A percentile compares a stretch with the other conserved stretches of the same genome.
Evolutionary conservation across 192 early-diverging fungal species (phyloP).

Genomic region (Coemansia sp.): DNA sequence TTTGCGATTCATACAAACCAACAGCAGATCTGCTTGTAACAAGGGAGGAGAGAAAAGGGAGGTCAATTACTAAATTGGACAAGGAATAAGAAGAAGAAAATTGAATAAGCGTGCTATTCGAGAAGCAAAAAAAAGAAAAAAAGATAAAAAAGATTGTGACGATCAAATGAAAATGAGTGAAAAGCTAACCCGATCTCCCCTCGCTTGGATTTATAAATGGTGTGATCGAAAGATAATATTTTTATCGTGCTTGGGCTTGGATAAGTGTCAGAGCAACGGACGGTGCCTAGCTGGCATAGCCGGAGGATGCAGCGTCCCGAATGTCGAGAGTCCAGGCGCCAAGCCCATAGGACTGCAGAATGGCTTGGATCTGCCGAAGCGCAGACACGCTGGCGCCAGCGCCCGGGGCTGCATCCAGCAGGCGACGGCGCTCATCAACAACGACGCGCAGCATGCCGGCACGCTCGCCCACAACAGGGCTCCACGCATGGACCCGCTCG

Average conservation of each 20-base stretch:
- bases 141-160: background rate
- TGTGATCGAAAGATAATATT: too few species aligned
- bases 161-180: too few species aligned
- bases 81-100: constrained; percentile 9
- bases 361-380: constrained; percentile 16
- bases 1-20: background rate
- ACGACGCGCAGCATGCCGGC: constrained; percentile 22
- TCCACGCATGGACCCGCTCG: constrained; percentile 28
- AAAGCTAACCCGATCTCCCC: too few species aligned
- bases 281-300: background rate
- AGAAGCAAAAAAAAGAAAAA: background rate
- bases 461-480: constrained; percentile 13
- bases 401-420: background rate
- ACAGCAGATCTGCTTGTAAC: background rate
- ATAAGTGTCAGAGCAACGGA: too few species aligned
- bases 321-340: constrained; percentile 25
- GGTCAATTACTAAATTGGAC: background rate
- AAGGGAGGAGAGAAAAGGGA: constrained; percentile 6
- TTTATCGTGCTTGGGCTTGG: too few species aligned
- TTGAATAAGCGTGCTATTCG: background rate
- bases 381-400: constrained; percentile 1
- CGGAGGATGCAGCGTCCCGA: background rate
- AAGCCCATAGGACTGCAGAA: constrained; percentile 18
- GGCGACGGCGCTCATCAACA: background rate
- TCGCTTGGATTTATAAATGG: too few species aligned